Conservation (phyloP, 2,329 filamentous ascomycete species). For the Albophoma yamanashiensis region DNA sequence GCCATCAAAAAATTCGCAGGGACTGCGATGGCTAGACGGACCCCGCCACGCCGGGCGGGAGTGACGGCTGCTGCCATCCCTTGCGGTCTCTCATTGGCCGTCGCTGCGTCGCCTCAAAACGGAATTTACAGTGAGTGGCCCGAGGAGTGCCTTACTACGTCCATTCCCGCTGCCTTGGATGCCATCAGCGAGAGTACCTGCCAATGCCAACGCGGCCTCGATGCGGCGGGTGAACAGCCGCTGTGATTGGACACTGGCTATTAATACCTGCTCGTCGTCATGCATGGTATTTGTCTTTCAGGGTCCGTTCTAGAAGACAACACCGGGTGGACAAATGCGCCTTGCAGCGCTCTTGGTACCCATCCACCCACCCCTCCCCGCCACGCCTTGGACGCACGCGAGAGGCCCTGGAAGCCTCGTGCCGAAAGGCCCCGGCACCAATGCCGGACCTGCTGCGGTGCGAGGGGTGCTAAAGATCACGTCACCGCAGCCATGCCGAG, state of each 20-base stretch:
- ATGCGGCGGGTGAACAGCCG: background rate
- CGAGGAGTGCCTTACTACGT: too few species aligned
- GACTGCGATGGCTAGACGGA: background rate
- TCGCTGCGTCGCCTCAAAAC: background rate
- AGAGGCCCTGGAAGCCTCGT: background rate
- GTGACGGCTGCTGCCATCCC: background rate
- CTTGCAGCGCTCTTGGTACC: background rate
- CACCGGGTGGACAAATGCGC: background rate
- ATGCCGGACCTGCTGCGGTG: background rate
- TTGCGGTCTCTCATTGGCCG: background rate
- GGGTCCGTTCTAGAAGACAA: background rate
- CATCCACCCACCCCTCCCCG: background rate
- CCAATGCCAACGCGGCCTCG: too few species aligned
- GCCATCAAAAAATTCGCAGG: constrained; percentile 1
- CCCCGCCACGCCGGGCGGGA: background rate
- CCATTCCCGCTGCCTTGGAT: too few species aligned
- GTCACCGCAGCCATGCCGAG: background rate
- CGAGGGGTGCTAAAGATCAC: background rate
- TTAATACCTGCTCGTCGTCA: background rate
- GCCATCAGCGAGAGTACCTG: too few species aligned
- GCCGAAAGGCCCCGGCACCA: background rate
- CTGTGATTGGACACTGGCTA: background rate
- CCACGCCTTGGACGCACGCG: background rate
- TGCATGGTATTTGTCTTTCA: background rate
- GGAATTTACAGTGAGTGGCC: too few species aligned